Conservation (phyloP, 306 rosid species). For the Vigna hirtella region DNA sequence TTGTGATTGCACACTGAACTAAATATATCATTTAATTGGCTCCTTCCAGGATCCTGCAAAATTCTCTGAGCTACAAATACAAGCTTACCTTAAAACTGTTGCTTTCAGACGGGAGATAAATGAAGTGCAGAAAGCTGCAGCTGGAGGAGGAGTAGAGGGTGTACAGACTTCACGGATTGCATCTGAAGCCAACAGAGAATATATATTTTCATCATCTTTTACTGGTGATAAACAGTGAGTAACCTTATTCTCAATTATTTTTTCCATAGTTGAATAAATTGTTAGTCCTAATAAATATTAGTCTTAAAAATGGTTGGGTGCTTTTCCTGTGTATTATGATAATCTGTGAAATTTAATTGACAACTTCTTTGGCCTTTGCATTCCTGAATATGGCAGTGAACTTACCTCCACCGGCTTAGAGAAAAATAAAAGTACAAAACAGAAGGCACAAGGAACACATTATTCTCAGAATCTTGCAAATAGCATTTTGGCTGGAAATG, state of each 20-base stretch:
- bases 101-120: conserved; percentile 96
- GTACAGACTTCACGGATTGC: conserved; percentile 91
- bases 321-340: conserved; percentile 22
- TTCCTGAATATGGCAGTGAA: conserved; percentile 61
- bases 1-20: neutral
- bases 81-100: conserved; percentile 95
- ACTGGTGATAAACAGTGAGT: conserved; percentile 93
- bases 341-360: conserved; percentile 26
- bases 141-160: conserved; percentile 85
- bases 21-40: conserved; percentile 44
- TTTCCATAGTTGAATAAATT: conserved; percentile 15
- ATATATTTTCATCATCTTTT: conserved; percentile 89
- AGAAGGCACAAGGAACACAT: conserved; percentile 41
- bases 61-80: conserved; percentile 96
- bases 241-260: conserved; percentile 34
- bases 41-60: conserved; percentile 81
- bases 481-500: conserved; percentile 47
- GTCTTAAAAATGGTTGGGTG: conserved; percentile 1
- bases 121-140: conserved; percentile 87
- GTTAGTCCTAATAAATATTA: conserved; percentile 13
- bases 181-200: conserved; percentile 93
- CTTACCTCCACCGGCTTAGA: conserved; percentile 64
- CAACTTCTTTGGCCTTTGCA: conserved; percentile 34
- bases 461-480: conserved; percentile 52
- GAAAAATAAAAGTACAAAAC: conserved; percentile 58